Evolutionary conservation across 1,284 basidiomycete genomes (phyloP), one percentile per base, ranked within the genome.

Genomic region (Ustilago sp.): DNA sequence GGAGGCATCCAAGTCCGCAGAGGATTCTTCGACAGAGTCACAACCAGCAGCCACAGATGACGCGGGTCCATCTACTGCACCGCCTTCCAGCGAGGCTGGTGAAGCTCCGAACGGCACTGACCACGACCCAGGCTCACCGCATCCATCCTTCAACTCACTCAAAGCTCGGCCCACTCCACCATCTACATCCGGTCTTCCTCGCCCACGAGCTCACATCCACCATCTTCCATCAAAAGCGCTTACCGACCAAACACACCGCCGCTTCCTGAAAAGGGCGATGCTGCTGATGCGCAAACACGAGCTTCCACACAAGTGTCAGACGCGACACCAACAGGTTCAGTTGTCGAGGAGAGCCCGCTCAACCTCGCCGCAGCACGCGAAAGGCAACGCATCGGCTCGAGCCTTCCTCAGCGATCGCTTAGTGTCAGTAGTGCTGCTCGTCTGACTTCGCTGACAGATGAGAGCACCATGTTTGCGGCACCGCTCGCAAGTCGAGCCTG

Each of bases 151-250:
- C 64, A 78, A 74, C 51, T 83, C 81, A 8, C 77, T 83, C 12
- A 70, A 66, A 63, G 81, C 80, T 2, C 62, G 80, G 15, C 81
- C 81, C 0, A 83, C 81, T 8, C 81, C 81, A 11, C 81, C 81
- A 13, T 74, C 75, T 9, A 81, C 80, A 0, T 81, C 80, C 2
- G 77, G 71, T 9, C 60, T 65, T 11, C 72, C 1, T 77, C 74
- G 2, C 79, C 79, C 1, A 69, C 70, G 31, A 80, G 65, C 48
- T 60, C 76, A 3, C 70, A 63, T 35, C 76, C 70, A 2, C 76
- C 76, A 11, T 68, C 65, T 15, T 80, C 76, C 4, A 70, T 74
- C 63, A 58, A 51, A 23, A 72, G 74, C 39, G 69, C 56, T 11
- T 58, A 70, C 47, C 63, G 57, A 17, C 64, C 70, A 2, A 70